phyloP scores from a whole-genome alignment of 2,329 filamentous ascomycete species.

The Neoarthrinium moseri region DNA sequence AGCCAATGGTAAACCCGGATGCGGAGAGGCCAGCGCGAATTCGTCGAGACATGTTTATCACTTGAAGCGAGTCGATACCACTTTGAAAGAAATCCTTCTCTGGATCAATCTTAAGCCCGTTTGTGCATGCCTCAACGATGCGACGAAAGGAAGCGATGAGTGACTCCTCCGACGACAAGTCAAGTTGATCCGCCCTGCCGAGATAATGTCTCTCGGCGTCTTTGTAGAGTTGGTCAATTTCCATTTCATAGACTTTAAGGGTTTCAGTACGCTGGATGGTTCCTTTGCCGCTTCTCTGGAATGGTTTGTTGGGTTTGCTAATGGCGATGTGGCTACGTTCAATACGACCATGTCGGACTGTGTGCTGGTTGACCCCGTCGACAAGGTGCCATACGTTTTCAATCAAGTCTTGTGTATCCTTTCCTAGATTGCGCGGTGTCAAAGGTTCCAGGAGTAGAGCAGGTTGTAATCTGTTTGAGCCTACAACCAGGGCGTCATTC shows the following conservation, averaged over 20 bases:
- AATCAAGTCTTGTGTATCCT: constrained; percentile 31
- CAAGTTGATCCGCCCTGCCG: too few relatives aligned
- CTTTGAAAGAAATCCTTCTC: constrained; percentile 37
- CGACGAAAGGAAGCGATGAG: too few relatives aligned
- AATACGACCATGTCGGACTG: constrained; percentile 46
- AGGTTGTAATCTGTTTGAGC: constrained; percentile 43
- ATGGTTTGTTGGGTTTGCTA: constrained; percentile 38
- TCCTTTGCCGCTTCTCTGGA: constrained; percentile 43
- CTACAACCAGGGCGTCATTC: constrained; percentile 43
- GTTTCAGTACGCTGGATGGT: constrained; percentile 41
- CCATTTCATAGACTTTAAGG: constrained; percentile 37
- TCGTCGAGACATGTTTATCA: constrained; percentile 35
- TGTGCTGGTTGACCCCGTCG: constrained; percentile 38
- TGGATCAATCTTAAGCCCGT: constrained; percentile 23
- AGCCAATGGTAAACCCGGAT: constrained; percentile 29
- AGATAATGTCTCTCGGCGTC: constrained; percentile 12
- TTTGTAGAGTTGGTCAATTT: constrained; percentile 42
- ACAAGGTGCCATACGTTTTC: constrained; percentile 43
- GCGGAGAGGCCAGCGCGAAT: constrained; percentile 32
- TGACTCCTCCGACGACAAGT: constrained; percentile 26
- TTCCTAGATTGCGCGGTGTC: constrained; percentile 21
- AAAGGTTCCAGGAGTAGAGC: constrained; percentile 46
- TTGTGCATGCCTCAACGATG: too few relatives aligned
- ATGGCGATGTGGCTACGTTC: constrained; percentile 37
- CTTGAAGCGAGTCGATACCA: constrained; percentile 37